Percentiles rank a stretch among this genome's conserved stretches.
Conservation (phyloP, 768 basidiomycete genomes). For the Mycena latifolia region DNA sequence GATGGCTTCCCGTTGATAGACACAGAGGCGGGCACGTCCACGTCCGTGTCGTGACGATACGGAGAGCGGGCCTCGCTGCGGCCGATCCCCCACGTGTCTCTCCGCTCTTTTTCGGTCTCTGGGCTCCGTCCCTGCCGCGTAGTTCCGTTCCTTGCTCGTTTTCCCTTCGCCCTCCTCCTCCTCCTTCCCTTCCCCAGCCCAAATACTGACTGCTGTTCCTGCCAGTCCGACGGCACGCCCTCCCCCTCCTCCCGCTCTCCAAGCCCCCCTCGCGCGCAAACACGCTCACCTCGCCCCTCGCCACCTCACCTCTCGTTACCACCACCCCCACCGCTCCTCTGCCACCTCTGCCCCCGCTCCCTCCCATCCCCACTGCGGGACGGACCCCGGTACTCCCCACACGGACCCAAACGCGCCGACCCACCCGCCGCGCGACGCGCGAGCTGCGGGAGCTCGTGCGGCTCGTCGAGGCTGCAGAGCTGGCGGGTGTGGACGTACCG, state of each 20-base stretch:
- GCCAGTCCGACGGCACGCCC: slow-evolving; percentile 23
- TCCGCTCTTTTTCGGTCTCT: too few species aligned
- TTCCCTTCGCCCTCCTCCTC: neutral
- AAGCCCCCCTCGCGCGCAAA: slow-evolving; percentile 1
- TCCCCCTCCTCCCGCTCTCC: slow-evolving; percentile 16
- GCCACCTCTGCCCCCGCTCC: too few species aligned
- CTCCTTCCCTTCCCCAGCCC: neutral
- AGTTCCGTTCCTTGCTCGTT: neutral
- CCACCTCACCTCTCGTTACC: neutral
- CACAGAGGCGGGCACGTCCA: too few species aligned
- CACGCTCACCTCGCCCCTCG: neutral
- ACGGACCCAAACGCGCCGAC: neutral
- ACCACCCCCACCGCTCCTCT: neutral
- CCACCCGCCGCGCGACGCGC: slow-evolving; percentile 14
- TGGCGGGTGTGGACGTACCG: too few species aligned
- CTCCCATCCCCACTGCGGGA: neutral
- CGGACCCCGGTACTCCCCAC: too few species aligned
- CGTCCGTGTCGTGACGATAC: too few species aligned
- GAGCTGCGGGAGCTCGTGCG: slow-evolving; percentile 22
- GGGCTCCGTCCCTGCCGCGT: too few species aligned
- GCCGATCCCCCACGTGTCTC: too few species aligned
- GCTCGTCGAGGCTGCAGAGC: slow-evolving; percentile 1
- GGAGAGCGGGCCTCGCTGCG: too few species aligned
- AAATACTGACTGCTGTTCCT: neutral
- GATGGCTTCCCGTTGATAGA: too few species aligned